Percentiles rank a stretch among this genome's conserved stretches.
Evolutionary conservation across 768 basidiomycete species (phyloP).

Genomic region (Suillus lakei): DNA sequence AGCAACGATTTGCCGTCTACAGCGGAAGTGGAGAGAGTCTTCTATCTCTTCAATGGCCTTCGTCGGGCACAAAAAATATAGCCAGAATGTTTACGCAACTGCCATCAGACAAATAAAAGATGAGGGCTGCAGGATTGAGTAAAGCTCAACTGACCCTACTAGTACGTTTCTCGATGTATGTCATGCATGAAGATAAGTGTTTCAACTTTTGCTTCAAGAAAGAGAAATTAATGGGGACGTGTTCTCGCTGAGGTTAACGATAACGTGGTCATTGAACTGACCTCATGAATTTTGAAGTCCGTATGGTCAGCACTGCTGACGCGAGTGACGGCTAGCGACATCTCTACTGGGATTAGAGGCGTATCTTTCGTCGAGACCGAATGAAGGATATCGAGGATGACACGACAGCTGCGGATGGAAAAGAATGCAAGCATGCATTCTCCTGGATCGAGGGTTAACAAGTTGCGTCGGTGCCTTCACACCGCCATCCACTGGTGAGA

Average conservation of each 20-base stretch:
- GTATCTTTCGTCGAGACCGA: not conserved
- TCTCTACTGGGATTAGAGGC: too few relatives aligned
- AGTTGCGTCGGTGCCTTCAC: not conserved
- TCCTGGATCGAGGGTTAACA: not conserved
- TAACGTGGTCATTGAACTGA: too few relatives aligned
- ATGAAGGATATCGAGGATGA: not conserved
- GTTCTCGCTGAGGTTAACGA: too few relatives aligned
- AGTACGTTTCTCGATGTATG: not conserved
- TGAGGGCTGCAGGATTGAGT: too few relatives aligned
- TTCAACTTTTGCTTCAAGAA: not conserved
- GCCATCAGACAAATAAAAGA: too few relatives aligned
- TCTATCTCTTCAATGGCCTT: not conserved
- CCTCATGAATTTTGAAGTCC: not conserved
- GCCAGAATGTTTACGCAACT: constrained; percentile 1
- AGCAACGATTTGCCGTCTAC: not conserved
- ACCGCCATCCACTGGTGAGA: not conserved
- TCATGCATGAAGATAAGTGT: not conserved
- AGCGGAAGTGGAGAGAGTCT: not conserved
- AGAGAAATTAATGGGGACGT: not conserved
- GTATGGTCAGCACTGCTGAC: not conserved
- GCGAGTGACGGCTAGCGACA: not conserved
- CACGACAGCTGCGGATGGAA: not conserved
- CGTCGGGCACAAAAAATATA: not conserved
- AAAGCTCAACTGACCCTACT: not conserved
- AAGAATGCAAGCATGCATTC: not conserved